These are phyloP conservation scores for Fusarium miscanthi DNA, from an alignment of 2,329 filamentous ascomycete genomes.

Conservation along the genomic window DNA sequence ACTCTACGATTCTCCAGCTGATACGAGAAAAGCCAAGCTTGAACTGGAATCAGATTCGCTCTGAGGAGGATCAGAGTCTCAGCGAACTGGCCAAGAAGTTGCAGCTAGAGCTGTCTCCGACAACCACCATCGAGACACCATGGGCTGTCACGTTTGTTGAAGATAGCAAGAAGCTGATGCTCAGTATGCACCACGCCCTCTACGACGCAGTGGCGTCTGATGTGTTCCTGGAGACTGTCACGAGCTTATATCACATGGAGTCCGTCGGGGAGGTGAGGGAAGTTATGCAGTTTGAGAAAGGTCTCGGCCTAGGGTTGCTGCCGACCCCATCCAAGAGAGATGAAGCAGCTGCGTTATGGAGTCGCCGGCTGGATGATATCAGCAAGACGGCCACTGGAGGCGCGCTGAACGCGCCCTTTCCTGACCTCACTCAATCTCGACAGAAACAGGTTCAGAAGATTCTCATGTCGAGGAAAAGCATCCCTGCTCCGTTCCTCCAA, in stretches of 20 bases:
- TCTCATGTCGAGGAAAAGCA: neutral
- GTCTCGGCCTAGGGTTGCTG: neutral
- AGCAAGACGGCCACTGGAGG: neutral
- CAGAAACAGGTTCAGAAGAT: slow-evolving; percentile 17
- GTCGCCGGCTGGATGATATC: neutral
- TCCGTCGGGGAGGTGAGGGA: neutral
- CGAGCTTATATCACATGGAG: slow-evolving; percentile 18
- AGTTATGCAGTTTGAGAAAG: neutral
- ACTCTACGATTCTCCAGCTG: slow-evolving; percentile 9
- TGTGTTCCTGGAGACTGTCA: neutral
- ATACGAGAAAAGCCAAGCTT: neutral
- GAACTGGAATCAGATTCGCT: neutral
- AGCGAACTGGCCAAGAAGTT: neutral
- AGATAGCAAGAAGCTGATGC: slow-evolving; percentile 4
- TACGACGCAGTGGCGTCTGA: slow-evolving; percentile 7
- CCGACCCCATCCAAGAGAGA: neutral
- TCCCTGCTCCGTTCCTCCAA: neutral
- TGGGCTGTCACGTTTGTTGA: slow-evolving; percentile 16
- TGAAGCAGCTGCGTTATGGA: slow-evolving; percentile 1
- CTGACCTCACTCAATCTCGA: slow-evolving; percentile 14
- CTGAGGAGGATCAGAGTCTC: neutral
- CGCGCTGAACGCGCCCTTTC: slow-evolving; percentile 3
- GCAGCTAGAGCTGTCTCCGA: slow-evolving; percentile 5
- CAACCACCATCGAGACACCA: neutral
- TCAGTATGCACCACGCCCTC: slow-evolving; percentile 26